Evolutionary conservation across 176 grass and related monocot genomes (phyloP).

Genomic region (Ensete glaucum): DNA sequence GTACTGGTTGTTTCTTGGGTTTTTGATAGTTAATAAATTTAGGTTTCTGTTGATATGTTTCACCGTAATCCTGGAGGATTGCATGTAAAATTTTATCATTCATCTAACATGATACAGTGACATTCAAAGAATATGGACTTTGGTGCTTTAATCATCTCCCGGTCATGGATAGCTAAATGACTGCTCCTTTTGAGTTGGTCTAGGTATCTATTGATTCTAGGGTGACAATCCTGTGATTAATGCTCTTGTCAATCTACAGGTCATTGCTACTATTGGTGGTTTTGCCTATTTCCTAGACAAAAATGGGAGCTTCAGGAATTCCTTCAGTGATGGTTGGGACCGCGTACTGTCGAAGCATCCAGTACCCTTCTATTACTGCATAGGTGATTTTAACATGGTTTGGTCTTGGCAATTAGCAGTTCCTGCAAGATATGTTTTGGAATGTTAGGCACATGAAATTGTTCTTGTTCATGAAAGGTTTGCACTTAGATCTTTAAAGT

Average conservation of each 20-base stretch:
- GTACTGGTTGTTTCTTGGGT: neutral
- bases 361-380: constrained; percentile 92
- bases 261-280: constrained; percentile 71
- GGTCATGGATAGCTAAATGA: neutral
- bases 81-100: neutral
- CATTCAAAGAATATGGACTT: neutral
- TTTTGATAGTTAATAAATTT: neutral
- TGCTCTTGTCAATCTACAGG: constrained; percentile 31
- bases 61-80: neutral
- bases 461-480: neutral
- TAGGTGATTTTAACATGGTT: constrained; percentile 38
- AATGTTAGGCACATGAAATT: no score
- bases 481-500: neutral
- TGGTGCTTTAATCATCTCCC: neutral
- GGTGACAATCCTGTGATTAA: neutral
- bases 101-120: neutral
- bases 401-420: neutral
- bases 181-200: no score
- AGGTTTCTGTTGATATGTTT: neutral
- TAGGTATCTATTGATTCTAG: no score
- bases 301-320: constrained; percentile 83
- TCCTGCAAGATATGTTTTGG: neutral
- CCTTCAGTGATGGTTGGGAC: constrained; percentile 90
- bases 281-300: constrained; percentile 77
- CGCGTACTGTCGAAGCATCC: constrained; percentile 92